Conservation (phyloP, 1,139 yeast genomes). For the Nadsonia commutata region DNA sequence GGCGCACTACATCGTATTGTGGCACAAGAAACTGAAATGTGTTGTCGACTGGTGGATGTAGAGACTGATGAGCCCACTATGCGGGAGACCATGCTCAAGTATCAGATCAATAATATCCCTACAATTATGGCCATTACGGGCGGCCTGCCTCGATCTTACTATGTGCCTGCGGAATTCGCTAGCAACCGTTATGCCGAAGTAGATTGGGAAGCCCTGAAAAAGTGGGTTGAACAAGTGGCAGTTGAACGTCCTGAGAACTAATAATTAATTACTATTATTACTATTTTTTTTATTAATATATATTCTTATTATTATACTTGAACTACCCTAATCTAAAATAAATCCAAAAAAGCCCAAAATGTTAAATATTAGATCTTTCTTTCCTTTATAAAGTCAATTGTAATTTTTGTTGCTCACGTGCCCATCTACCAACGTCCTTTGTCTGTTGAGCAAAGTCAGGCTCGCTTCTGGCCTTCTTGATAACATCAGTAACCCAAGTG, state of each 20-base stretch:
- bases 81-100: conserved; percentile 41
- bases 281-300: background rate
- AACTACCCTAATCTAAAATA: background rate
- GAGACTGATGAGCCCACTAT: conserved; percentile 55
- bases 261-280: background rate
- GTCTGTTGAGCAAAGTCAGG: conserved; percentile 49
- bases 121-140: conserved; percentile 52
- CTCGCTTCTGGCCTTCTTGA: conserved; percentile 58
- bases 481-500: conserved; percentile 66
- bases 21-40: conserved; percentile 35
- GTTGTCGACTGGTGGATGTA: conserved; percentile 51
- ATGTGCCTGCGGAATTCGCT: conserved; percentile 26
- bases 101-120: conserved; percentile 48
- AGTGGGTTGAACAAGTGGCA: conserved; percentile 39
- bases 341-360: background rate
- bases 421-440: conserved; percentile 90
- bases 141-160: conserved; percentile 46
- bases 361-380: too few relatives aligned
- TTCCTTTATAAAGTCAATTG: conserved; percentile 22
- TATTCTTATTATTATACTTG: background rate
- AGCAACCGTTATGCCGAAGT: conserved; percentile 26
- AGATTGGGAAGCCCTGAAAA: conserved; percentile 37
- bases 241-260: conserved; percentile 12
- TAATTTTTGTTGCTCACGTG: conserved; percentile 70
- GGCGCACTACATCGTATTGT: conserved; percentile 44